A percentile compares a stretch with the other conserved stretches of the same genome.
Conservation (phyloP, 75 land plant genomes). For the Pseudotsuga menziesii region DNA sequence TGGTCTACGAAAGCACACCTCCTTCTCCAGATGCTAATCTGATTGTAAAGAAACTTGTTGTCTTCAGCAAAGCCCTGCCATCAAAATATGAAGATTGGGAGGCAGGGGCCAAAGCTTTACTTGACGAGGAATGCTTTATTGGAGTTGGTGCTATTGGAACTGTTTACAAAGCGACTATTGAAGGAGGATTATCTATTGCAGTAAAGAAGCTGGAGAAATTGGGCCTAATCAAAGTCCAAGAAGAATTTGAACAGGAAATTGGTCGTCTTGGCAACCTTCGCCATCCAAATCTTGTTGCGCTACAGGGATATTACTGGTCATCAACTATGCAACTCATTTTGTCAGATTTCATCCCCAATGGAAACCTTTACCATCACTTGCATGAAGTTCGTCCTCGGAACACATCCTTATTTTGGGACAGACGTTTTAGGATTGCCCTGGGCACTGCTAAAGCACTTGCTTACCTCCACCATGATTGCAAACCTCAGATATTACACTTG, state of each 20-base stretch:
- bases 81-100: conserved; percentile 97
- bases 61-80: conserved; percentile 87
- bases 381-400: conserved; percentile 19
- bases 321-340: conserved; percentile 75
- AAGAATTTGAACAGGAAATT: conserved; percentile 91
- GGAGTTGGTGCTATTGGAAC: conserved; percentile 85
- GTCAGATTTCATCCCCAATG: conserved; percentile 64
- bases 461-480: conserved; percentile 88
- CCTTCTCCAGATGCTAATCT: conserved; percentile 65
- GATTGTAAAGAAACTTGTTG: conserved; percentile 86
- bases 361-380: conserved; percentile 44
- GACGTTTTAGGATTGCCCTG: conserved; percentile 69
- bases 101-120: conserved; percentile 85
- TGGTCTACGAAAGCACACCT: conserved; percentile 67
- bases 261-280: conserved; percentile 63
- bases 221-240: conserved; percentile 80
- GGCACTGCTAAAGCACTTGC: conserved; percentile 82
- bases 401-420: conserved; percentile 42
- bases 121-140: conserved; percentile 77
- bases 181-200: conserved; percentile 83
- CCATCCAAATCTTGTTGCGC: conserved; percentile 66
- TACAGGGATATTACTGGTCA: conserved; percentile 95
- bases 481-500: conserved; percentile 60
- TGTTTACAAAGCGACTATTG: conserved; percentile 75
- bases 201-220: conserved; percentile 87